Evolutionary conservation across 352 stramenopile species (phyloP), one percentile per base, ranked within the genome.

Genomic region (Peronospora belbahrii): DNA sequence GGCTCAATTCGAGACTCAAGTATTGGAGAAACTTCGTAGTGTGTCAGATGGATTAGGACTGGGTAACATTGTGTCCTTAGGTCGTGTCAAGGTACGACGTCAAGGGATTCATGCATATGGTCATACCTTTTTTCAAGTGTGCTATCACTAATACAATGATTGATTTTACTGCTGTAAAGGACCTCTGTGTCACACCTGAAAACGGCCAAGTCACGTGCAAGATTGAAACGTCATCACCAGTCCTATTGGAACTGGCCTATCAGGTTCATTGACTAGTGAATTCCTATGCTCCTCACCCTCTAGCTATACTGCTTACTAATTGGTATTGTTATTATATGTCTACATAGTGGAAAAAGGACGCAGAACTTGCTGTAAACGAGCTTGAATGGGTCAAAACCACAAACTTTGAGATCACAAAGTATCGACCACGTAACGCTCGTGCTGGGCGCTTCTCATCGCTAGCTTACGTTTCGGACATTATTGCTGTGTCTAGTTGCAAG

Each of bases 401-500:
- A 24, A 47, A 87, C 22, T 74, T 94, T 31, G 67, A 85, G 38
- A 68, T 89, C 44, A 69, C 70, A 33, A 73, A 61, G 24, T 62
- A 68, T 20, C 70, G 74, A 34, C 79, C 75, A 23, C 70, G 76
- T 22, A 93, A 85, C 35, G 54, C 73, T 25, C 76, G 76, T 32
- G 79, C 77, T 20, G 62, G 65, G 9, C 76, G 80, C 32, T 90
- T 83, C 64, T 93, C 73, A 14, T 79, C 80, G 22, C 62, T 89
- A 22, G 80, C 72, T 28, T 85, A 88, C 31, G 83, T 95, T 13
- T 68, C 72, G 33, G 83, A 95, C 46, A 89, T 95, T 50, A 89
- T 95, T 43, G 85, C 83, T 8, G 85, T 95, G 19, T 94, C 79
- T 14, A 97, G 86, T 58, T 96, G 91, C 73, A 98, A 98, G 63